Conservation (phyloP, 148 eudicot genomes). For the Fagopyrum tataricum region DNA sequence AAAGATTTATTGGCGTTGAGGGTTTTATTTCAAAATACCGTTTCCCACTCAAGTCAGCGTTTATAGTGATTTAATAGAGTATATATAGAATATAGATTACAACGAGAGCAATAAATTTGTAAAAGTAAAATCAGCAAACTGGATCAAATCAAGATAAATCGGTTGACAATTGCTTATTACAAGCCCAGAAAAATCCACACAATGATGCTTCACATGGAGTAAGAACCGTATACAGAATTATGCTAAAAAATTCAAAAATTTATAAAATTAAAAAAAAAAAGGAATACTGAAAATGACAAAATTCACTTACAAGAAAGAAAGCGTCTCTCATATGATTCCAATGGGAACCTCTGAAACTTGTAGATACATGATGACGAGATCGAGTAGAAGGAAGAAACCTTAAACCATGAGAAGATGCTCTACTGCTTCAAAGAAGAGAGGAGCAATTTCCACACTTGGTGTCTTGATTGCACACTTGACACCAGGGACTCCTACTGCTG, state of each 20-base stretch:
- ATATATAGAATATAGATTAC: too few species aligned
- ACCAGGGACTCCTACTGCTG: slow-evolving; percentile 68
- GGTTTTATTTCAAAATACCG: too few species aligned
- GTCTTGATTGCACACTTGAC: slow-evolving; percentile 87
- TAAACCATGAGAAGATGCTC: slow-evolving; percentile 54
- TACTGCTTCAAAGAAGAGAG: slow-evolving; percentile 82
- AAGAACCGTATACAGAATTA: background rate
- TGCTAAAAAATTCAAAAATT: background rate
- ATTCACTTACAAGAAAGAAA: background rate
- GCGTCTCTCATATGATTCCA: background rate
- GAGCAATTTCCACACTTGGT: slow-evolving; percentile 86
- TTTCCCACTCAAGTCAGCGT: too few species aligned
- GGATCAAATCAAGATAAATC: too few species aligned
- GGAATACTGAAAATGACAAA: background rate
- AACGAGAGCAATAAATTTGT: too few species aligned
- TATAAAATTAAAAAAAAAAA: too few species aligned
- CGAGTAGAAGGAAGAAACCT: background rate
- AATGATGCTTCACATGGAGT: background rate
- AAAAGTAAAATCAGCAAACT: too few species aligned
- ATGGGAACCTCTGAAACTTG: background rate
- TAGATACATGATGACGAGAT: slow-evolving; percentile 7
- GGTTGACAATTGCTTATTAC: background rate
- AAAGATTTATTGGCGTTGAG: too few species aligned
- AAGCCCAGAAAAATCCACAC: background rate
- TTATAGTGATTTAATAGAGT: too few species aligned